A percentile compares a stretch with the other conserved stretches of the same genome.
These are phyloP conservation scores for Zygotorulaspora sp. DNA, from an alignment of 805 yeast species.

Conservation along the genomic window DNA sequence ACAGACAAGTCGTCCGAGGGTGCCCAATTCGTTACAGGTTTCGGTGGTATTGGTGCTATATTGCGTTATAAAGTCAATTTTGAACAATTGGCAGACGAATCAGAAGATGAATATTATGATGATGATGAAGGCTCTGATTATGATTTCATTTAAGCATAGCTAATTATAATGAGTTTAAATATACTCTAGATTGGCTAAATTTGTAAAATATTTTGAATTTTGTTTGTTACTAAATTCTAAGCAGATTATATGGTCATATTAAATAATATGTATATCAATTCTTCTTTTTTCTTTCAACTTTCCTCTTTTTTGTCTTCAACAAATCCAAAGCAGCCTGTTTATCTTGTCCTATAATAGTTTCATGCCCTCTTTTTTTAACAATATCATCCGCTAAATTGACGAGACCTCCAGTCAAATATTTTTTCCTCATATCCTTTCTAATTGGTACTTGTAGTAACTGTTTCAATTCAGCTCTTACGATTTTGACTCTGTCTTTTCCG, in stretches of 20 bases:
- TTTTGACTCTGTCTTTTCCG: slow-evolving; percentile 45
- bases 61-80: slow-evolving; percentile 95
- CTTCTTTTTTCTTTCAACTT: slow-evolving; percentile 3
- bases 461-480: slow-evolving; percentile 48
- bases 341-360: slow-evolving; percentile 63
- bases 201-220: slow-evolving; percentile 4
- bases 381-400: slow-evolving; percentile 74
- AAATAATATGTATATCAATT: not conserved
- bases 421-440: slow-evolving; percentile 59
- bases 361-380: slow-evolving; percentile 62
- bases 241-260: no score
- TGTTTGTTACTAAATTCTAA: no score
- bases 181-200: slow-evolving; percentile 5
- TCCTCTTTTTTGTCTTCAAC: slow-evolving; percentile 38
- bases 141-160: slow-evolving; percentile 32
- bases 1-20: slow-evolving; percentile 97
- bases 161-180: not conserved
- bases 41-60: slow-evolving; percentile 98
- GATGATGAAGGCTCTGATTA: slow-evolving; percentile 47
- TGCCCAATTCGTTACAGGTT: slow-evolving; percentile 95
- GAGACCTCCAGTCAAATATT: slow-evolving; percentile 76
- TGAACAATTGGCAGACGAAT: slow-evolving; percentile 86
- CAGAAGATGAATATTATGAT: slow-evolving; percentile 84
- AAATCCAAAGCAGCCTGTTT: slow-evolving; percentile 64
- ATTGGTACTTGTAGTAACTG: slow-evolving; percentile 49